Evolutionary conservation across 108 stramenopile genomes (phyloP).

Genomic region (Asterionellopsis glacialis): DNA sequence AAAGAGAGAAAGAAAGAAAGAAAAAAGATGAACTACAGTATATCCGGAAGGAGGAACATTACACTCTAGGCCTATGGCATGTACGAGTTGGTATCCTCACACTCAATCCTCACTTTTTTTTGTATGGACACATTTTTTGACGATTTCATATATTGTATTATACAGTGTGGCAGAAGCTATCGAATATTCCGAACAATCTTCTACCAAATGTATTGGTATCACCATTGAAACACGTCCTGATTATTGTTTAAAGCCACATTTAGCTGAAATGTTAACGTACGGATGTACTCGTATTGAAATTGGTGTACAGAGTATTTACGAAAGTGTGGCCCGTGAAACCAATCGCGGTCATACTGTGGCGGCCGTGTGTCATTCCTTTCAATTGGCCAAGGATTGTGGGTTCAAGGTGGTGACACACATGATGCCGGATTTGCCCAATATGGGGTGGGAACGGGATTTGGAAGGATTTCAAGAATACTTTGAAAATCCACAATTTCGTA

Average conservation of each 20-base stretch:
- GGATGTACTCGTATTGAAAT: conserved; percentile 99
- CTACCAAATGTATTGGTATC: conserved; percentile 90
- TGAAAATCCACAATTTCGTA: conserved; percentile 89
- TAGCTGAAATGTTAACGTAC: conserved; percentile 92
- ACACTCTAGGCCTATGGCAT: too few species aligned
- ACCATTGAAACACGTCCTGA: conserved; percentile 97
- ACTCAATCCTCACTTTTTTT: too few species aligned
- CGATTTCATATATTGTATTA: too few species aligned
- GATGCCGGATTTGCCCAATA: conserved; percentile 98
- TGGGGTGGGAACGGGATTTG: conserved; percentile 88
- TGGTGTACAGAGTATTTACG: conserved; percentile 95
- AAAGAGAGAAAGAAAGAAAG: too few species aligned
- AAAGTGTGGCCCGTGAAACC: conserved; percentile 89
- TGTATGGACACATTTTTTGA: too few species aligned
- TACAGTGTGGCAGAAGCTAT: conserved; percentile 85
- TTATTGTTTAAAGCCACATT: conserved; percentile 92
- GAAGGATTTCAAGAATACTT: conserved; percentile 90
- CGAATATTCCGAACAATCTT: conserved; percentile 80
- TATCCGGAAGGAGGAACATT: too few species aligned
- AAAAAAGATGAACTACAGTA: too few species aligned
- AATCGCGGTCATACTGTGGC: conserved; percentile 94
- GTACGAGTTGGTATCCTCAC: too few species aligned
- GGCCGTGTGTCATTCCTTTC: conserved; percentile 90
- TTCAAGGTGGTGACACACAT: conserved; percentile 98
- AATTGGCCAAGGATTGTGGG: conserved; percentile 92